Conservation (phyloP, 2,329 filamentous ascomycete genomes). For the Exophiala bonariae region DNA sequence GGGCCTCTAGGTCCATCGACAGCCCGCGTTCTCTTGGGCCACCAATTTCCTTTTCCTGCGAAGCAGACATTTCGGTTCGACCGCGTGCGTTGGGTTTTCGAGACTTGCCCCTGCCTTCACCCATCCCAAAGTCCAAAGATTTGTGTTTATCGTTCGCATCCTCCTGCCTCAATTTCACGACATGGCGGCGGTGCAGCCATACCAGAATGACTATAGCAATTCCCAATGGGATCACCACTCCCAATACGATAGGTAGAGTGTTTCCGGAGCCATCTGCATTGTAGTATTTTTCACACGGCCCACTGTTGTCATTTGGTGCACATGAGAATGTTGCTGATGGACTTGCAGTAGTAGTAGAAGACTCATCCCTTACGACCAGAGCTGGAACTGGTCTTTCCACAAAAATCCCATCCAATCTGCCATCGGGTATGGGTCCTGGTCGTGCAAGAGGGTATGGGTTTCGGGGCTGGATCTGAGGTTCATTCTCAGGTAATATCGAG, state of each 20-base stretch:
- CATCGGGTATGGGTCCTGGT: slow-evolving; percentile 26
- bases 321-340: slow-evolving; percentile 11
- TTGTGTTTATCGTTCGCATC: slow-evolving; percentile 85
- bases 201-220: slow-evolving; percentile 67
- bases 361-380: slow-evolving; percentile 17
- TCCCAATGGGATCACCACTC: slow-evolving; percentile 73
- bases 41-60: slow-evolving; percentile 42
- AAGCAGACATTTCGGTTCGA: slow-evolving; percentile 59
- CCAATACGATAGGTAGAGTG: slow-evolving; percentile 67
- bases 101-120: slow-evolving; percentile 41
- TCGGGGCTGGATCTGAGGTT: slow-evolving; percentile 22
- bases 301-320: slow-evolving; percentile 17
- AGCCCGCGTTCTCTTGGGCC: slow-evolving; percentile 46
- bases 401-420: slow-evolving; percentile 21
- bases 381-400: slow-evolving; percentile 16
- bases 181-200: slow-evolving; percentile 76
- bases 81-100: slow-evolving; percentile 43
- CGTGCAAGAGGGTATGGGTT: slow-evolving; percentile 18
- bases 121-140: slow-evolving; percentile 89
- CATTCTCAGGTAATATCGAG: slow-evolving; percentile 17
- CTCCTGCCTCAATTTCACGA: slow-evolving; percentile 70
- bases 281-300: slow-evolving; percentile 18
- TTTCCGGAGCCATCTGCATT: slow-evolving; percentile 43
- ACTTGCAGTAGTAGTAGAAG: slow-evolving; percentile 9
- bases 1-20: slow-evolving; percentile 67